phyloP scores from a whole-genome alignment of 208 protist genomes.

The Trypanosoma platydactyli region DNA sequence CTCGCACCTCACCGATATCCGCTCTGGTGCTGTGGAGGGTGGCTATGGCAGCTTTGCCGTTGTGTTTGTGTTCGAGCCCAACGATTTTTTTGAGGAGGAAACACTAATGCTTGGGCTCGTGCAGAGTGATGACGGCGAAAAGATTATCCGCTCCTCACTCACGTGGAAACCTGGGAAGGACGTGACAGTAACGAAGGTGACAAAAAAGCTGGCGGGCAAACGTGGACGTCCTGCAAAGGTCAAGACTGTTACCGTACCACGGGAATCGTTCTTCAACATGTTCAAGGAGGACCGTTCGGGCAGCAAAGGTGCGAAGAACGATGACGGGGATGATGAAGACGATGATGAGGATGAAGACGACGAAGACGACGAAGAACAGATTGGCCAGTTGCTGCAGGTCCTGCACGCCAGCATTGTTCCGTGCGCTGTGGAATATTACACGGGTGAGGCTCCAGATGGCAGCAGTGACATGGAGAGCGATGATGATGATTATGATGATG shows the following conservation, averaged over 20 bases:
- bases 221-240: conserved; percentile 47
- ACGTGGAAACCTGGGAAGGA: conserved; percentile 86
- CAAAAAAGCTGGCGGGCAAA: conserved; percentile 60
- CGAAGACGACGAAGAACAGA: conserved; percentile 60
- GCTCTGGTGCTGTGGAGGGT: conserved; percentile 48
- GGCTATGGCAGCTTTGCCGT: conserved; percentile 71
- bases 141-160: conserved; percentile 54
- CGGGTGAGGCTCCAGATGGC: conserved; percentile 82
- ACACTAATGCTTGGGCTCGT: conserved; percentile 56
- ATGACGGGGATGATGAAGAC: conserved; percentile 22
- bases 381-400: conserved; percentile 35
- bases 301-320: conserved; percentile 11
- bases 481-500: conserved; percentile 72
- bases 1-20: conserved; percentile 64
- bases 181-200: conserved; percentile 55
- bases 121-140: conserved; percentile 39
- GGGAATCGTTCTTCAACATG: conserved; percentile 79
- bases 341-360: conserved; percentile 49
- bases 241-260: conserved; percentile 43
- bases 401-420: conserved; percentile 77
- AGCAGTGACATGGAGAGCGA: conserved; percentile 67
- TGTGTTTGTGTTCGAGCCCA: conserved; percentile 81
- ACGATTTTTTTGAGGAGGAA: conserved; percentile 78
- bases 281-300: conserved; percentile 47
- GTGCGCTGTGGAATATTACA: conserved; percentile 82